Evolutionary conservation across 192 early-diverging fungal species (phyloP), one percentile per base, ranked within the genome.

Genomic region (Diversispora eburnea): DNA sequence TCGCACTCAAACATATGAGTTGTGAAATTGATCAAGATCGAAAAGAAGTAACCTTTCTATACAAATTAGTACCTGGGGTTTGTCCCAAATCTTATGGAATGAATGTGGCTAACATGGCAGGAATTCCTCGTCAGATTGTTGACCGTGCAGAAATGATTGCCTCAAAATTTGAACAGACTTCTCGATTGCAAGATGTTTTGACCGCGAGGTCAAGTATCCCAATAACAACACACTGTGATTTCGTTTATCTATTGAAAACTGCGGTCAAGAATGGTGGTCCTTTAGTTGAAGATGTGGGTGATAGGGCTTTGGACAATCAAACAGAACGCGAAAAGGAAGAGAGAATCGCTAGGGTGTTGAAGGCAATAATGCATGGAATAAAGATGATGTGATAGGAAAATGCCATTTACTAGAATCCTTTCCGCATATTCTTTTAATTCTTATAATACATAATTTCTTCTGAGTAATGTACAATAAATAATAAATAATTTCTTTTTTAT

Each of bases 91-190:
- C 93, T 25, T 96, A 95, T 76, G 98, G 98, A 60, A 98, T 98
- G 95, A 98, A 98, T 71, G 95, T 98, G 0, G 98, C 98, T 4
- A 84, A 83, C n/a, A 98, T 98, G 93, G 98, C 96, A 0, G 94
- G 94, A 7, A 87, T 99, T 13, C 94, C 94, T 0, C 41, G 80
- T 33, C 43, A 75, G 6, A 88, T 96, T 61, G 86, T 96, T 5
- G 82, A 86, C 33, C 79, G 85, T 22, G 96, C 96, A 15, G 88
- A 86, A 52, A 70, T 65, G 6, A 83, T 91, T 57, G 93, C 95
- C 0, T 83, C 87, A 5, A 69, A 88, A 45, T 96, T 96, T 77
- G 96, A 98, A 72, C 64, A 77, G 47, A 71, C 78, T 25, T 81
- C 87, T 45, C 68, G 54, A 19, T 49, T 77, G 1, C 63, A 75